phyloP scores from a whole-genome alignment of 805 yeast genomes.

The Candida ortonii region DNA sequence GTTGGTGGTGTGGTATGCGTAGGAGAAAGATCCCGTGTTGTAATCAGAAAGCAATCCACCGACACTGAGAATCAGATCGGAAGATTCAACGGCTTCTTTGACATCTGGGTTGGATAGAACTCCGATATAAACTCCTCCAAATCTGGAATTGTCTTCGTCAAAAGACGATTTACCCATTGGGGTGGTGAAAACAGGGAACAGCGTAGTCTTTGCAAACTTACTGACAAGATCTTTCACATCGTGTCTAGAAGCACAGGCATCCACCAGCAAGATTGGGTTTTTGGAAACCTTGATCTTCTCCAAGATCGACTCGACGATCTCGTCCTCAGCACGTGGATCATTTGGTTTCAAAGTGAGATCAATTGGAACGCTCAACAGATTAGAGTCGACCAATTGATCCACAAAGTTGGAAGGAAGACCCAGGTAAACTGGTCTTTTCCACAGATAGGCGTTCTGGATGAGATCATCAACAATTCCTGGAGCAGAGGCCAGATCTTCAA shows the following conservation, averaged over 20 bases:
- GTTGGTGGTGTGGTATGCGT: constrained; percentile 70
- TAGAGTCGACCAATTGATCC: constrained; percentile 58
- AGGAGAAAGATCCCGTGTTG: constrained; percentile 86
- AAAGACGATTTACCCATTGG: constrained; percentile 88
- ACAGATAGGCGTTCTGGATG: constrained; percentile 64
- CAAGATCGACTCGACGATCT: constrained; percentile 54
- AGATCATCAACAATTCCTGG: constrained; percentile 71
- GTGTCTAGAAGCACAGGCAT: constrained; percentile 86
- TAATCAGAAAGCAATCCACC: constrained; percentile 86
- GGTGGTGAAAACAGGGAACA: constrained; percentile 80
- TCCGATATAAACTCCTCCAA: constrained; percentile 86
- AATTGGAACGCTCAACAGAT: constrained; percentile 59
- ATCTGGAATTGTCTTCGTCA: constrained; percentile 68
- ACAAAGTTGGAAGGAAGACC: constrained; percentile 82
- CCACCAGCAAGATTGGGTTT: constrained; percentile 75
- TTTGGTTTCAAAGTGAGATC: constrained; percentile 57
- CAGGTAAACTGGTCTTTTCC: constrained; percentile 79
- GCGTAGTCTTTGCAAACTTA: constrained; percentile 60
- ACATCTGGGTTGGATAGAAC: constrained; percentile 72
- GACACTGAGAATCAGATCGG: constrained; percentile 73
- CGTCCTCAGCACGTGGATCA: constrained; percentile 59
- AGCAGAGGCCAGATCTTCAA: constrained; percentile 63
- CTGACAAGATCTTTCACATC: constrained; percentile 61
- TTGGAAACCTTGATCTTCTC: constrained; percentile 53
- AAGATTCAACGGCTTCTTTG: constrained; percentile 64